phyloP scores from a whole-genome alignment of 352 stramenopile species.

The Pythium periplocum region DNA sequence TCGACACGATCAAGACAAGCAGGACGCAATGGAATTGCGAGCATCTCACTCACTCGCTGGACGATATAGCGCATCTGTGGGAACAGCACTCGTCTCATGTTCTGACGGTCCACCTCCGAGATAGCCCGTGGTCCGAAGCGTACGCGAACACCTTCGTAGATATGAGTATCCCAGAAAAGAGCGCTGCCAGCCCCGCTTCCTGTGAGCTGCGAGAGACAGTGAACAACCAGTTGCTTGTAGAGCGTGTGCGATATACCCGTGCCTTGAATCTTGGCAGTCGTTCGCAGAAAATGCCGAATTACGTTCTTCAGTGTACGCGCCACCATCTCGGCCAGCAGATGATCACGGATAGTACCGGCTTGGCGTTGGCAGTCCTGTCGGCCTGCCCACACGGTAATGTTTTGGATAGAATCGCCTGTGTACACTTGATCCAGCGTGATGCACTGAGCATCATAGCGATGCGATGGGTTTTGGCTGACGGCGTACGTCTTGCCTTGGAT shows the following conservation, averaged over 20 bases:
- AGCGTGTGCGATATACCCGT: conserved; percentile 39
- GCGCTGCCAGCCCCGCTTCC: conserved; percentile 55
- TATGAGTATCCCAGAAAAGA: conserved; percentile 58
- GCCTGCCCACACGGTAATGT: conserved; percentile 63
- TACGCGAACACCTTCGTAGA: conserved; percentile 69
- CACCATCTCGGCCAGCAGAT: conserved; percentile 85
- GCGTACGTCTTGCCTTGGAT: conserved; percentile 45
- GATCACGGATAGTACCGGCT: conserved; percentile 40
- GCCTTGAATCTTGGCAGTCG: conserved; percentile 20
- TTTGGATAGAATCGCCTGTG: conserved; percentile 64
- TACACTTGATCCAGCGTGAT: conserved; percentile 59
- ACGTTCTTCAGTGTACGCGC: conserved; percentile 86
- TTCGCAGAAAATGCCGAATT: conserved; percentile 67
- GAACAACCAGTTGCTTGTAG: conserved; percentile 42
- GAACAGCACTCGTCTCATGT: conserved; percentile 53
- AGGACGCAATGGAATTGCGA: conserved; percentile 41
- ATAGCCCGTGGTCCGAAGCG: conserved; percentile 66
- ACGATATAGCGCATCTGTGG: conserved; percentile 51
- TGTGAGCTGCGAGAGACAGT: conserved; percentile 66
- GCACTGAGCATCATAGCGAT: conserved; percentile 49
- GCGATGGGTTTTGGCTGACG: conserved; percentile 35
- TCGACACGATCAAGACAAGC: conserved; percentile 39
- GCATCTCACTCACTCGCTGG: conserved; percentile 38
- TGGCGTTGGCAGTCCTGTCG: conserved; percentile 53
- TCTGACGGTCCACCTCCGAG: conserved; percentile 74